Evolutionary conservation across 2,329 filamentous ascomycete species (phyloP), one percentile per base, ranked within the genome.

Genomic region (Pseudogymnoascus sp.): DNA sequence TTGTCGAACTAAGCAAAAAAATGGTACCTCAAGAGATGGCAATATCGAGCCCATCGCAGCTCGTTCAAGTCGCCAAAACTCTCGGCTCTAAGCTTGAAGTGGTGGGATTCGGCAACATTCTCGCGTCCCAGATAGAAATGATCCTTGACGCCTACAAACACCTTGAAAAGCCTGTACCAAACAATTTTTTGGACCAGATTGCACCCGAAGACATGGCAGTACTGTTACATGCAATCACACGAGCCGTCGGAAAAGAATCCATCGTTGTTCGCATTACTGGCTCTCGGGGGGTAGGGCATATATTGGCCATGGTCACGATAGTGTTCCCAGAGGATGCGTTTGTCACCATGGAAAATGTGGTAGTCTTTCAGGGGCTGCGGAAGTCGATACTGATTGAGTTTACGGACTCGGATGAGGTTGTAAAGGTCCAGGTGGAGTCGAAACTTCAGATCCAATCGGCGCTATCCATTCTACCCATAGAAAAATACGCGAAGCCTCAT

Each of bases 51-150:
- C 42, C 42, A 9, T 48, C 25, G 5, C 42, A 48, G 9, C 42
- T 48, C 12, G 12, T 48, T 7, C 3, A 48, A 4, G 42, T 48
- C 8, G 42, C 42, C 71, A 68, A 42, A 36, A 31, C n/a, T 35
- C 15, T 58, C 29, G 27, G 39, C 55, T n/a, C 60, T 25, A 42
- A 36, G 27, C 37, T 58, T 58, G 5, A 48, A n/a, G 12, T 48
- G 18, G 21, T 48, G 3, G 42, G 42, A 13, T 48, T 48, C 15
- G 42, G 42, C 42, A 48, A 48, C 42, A 29, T 48, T 5, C 12
- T 48, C 25, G 42, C 42, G 2, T 6, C 42, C 13, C 25, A 48
- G 42, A 25, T 48, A 5, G 42, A 29, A n/a, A 48, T 21, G 42
- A 15, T 48, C 15, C n/a, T 29, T 29, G 42, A 48, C 25, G 42